Evolutionary conservation across 2,329 filamentous ascomycete genomes (phyloP), one percentile per base, ranked within the genome.

Genomic region (Cladophialophora chaetospira): DNA sequence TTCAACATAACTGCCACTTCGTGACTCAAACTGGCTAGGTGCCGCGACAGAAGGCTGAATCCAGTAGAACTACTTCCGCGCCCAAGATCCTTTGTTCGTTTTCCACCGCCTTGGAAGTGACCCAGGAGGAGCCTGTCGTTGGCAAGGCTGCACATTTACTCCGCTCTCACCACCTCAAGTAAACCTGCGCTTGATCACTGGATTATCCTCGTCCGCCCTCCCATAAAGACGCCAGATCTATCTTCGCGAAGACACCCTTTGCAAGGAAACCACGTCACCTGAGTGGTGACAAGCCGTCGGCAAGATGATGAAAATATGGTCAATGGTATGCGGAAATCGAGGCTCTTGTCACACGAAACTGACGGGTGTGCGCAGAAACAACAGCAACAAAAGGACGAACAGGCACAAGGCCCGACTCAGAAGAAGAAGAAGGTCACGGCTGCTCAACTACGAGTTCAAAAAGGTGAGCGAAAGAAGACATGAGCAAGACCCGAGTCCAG

Each of bases 371-470:
- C 49, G 60, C 51, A 73, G 69, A 72, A 76, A 69, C 75, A 96
- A 87, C 92, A 96, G 79, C 94, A 97, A 77, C 89, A 97, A 81
- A 91, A 97, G 81, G 91, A 96, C 77, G 89, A 95, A 77, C 92
- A 90, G 69, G 90, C 92, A 66, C 90, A 92, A 69, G 91, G 89
- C 57, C 87, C 88, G 65, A 87, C 86, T 13, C 83, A 86, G 53
- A 96, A 91, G 80, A 97, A 97, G 84, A 97, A 97, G 84, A 97
- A 97, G 81, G 92, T 99, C 64, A 97, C 94, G 19, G 91, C 94
- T 15, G 94, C 94, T 53, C 92, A 97, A 77, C 79, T 97, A 62
- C 88, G 94, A 59, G 91, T 97, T 60, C 94, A 97, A 76, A 96
- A 96, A 83, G 94, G 93, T 95, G 77, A 28, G 54, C 21, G 17